phyloP scores from a whole-genome alignment of 225 moss, liverwort and hornwort genomes.

The Bryum argenteum region DNA sequence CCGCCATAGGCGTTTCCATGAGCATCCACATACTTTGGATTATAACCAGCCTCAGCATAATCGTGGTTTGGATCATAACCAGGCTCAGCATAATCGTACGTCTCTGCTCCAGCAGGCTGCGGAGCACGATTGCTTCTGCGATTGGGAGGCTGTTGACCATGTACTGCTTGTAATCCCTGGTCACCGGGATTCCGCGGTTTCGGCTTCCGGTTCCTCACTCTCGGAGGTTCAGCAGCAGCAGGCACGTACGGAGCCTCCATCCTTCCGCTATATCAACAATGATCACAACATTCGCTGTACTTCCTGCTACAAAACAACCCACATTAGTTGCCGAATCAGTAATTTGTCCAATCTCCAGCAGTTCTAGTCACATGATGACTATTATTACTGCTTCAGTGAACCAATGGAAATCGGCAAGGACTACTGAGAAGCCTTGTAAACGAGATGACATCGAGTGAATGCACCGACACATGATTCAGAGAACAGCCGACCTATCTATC shows the following conservation, averaged over 20 bases:
- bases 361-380: conserved; percentile 3
- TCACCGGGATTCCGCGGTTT: conserved; percentile 14
- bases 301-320: conserved; percentile 12
- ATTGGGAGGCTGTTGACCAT: conserved; percentile 12
- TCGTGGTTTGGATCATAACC: no score
- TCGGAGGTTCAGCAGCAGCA: conserved; percentile 26
- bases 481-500: no score
- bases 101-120: conserved; percentile 8
- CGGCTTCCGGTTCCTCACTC: conserved; percentile 19
- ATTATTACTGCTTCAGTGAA: background rate
- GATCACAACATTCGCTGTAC: background rate
- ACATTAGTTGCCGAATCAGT: background rate
- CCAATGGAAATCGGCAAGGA: background rate
- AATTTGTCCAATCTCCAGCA: no score
- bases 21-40: conserved; percentile 19
- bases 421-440: no score
- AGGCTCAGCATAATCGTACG: conserved; percentile 23
- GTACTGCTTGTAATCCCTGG: conserved; percentile 19
- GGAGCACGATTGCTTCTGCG: conserved; percentile 16
- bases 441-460: no score
- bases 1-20: background rate
- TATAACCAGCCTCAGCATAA: conserved; percentile 26
- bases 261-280: background rate
- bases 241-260: conserved; percentile 37
- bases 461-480: no score